Evolutionary conservation across 495 filamentous ascomycete genomes (phyloP), one percentile per base, ranked within the genome.

Genomic region (Aspergillus asperescens): DNA sequence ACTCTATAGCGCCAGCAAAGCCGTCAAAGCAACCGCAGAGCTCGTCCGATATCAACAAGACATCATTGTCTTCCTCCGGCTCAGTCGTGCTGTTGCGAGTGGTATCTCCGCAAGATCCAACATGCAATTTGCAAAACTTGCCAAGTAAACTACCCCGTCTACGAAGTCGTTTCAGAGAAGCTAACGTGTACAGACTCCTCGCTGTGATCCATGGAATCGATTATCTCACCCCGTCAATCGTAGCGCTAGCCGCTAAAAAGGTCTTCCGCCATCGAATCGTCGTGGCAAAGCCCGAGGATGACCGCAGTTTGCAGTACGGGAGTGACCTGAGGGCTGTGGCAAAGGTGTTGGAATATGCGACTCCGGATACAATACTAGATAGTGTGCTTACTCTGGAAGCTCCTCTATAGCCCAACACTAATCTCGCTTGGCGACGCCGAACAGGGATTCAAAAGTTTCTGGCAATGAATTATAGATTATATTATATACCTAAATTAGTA

Each of bases 301-400:
- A 99, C 69, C 70, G 90, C 35, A 96, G 90, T 62, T 76, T 95
- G 71, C 89, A 95, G 64, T 99, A 93, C 79, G 93, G 93, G 4
- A 96, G 91, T 64, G 83, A 94, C 47, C 31, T 84, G 3, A 72
- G 68, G 20, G 86, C 87, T 8, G 80, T 96, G 1, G 74, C 77
- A 39, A 72, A 74, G 25, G 52, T 88, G 28, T 60, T 97, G 19
- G 80, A 81, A 15, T 83, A 82, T 16, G 70, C 93, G 7, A 83
- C 78, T 2, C 76, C 83, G 0, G 89, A 92, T 60, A 81, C 84
- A 52, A 85, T 96, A 2, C 75, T 97, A 34, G 89, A 95, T 45
- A 88, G 94, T 50, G 89, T 96, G 2, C 61, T 95, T 28, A 75
- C 71, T 49, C 80, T 95, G 1, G 86, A 85, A 43, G 81, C 78